Conservation (phyloP, 2,329 filamentous ascomycete species). For the Nannizziopsis arthrosporioides region DNA sequence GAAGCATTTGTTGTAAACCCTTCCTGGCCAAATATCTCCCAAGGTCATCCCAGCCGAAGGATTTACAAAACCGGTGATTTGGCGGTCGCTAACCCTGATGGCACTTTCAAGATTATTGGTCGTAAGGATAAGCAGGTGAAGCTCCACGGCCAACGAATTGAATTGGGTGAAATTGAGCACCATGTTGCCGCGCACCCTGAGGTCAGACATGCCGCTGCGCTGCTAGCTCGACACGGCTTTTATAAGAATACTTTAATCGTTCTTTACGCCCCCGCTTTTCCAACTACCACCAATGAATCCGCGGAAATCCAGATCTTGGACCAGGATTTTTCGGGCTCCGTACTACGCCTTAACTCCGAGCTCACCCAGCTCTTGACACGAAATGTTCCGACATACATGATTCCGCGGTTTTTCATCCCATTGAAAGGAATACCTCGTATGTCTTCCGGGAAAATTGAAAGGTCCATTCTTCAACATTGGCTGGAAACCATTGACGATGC, state of each 20-base stretch:
- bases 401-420: conserved; percentile 30
- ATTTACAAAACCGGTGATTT: conserved; percentile 26
- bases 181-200: conserved; percentile 12
- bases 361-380: conserved; percentile 14
- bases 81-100: conserved; percentile 22
- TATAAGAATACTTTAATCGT: neutral
- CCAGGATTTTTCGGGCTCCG: neutral
- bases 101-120: conserved; percentile 22
- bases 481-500: too few relatives aligned
- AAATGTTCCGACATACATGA: conserved; percentile 22
- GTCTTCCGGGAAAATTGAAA: too few relatives aligned
- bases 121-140: conserved; percentile 28
- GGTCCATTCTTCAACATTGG: too few relatives aligned
- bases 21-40: neutral
- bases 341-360: neutral
- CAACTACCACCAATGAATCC: neutral
- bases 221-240: neutral
- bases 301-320: neutral
- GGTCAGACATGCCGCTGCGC: neutral
- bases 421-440: too few relatives aligned
- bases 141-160: conserved; percentile 26
- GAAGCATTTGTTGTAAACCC: conserved; percentile 47
- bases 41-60: conserved; percentile 16
- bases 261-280: neutral
- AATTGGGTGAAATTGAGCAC: conserved; percentile 26